A percentile compares a stretch with the other conserved stretches of the same genome.
These are phyloP conservation scores for Lepiota venenata DNA, from an alignment of 768 basidiomycete species.

Conservation along the genomic window DNA sequence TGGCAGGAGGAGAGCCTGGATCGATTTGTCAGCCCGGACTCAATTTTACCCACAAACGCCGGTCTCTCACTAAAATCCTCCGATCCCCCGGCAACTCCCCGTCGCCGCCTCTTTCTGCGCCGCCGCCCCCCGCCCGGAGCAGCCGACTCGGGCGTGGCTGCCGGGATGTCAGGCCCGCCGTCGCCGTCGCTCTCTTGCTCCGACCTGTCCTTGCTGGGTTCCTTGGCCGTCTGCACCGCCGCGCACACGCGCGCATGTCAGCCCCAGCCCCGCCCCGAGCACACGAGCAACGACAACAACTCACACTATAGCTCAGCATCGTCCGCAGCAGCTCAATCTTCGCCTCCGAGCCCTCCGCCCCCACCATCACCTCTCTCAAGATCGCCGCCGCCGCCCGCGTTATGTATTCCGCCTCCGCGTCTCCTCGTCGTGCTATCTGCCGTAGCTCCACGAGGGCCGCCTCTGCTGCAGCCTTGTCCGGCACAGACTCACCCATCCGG, in stretches of 20 bases:
- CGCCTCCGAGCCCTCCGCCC: slow-evolving; percentile 5
- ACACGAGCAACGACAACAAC: not conserved
- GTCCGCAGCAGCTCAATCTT: slow-evolving; percentile 10
- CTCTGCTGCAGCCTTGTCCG: slow-evolving; percentile 4
- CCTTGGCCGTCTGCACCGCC: not conserved
- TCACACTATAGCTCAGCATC: slow-evolving; percentile 3
- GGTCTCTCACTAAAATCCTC: slow-evolving; percentile 12
- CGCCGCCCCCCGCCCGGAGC: not conserved
- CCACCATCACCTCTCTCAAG: slow-evolving; percentile 7
- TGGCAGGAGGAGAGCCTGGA: slow-evolving; percentile 32
- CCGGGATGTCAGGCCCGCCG: slow-evolving; percentile 2
- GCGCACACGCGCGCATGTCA: not conserved
- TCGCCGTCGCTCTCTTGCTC: slow-evolving; percentile 10
- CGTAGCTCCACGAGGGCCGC: not conserved
- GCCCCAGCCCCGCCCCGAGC: not conserved
- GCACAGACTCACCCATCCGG: slow-evolving; percentile 3
- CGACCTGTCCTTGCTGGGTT: not conserved
- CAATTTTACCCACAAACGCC: slow-evolving; percentile 20
- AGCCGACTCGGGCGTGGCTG: slow-evolving; percentile 4
- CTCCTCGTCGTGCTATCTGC: not conserved
- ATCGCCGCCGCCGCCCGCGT: slow-evolving; percentile 8
- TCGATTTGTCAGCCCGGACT: slow-evolving; percentile 33
- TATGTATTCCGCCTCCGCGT: slow-evolving; percentile 3
- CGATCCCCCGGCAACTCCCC: not conserved
- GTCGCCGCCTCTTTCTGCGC: slow-evolving; percentile 3